Conservation (phyloP, 1,284 basidiomycete genomes). For the Marasmius sp. region DNA sequence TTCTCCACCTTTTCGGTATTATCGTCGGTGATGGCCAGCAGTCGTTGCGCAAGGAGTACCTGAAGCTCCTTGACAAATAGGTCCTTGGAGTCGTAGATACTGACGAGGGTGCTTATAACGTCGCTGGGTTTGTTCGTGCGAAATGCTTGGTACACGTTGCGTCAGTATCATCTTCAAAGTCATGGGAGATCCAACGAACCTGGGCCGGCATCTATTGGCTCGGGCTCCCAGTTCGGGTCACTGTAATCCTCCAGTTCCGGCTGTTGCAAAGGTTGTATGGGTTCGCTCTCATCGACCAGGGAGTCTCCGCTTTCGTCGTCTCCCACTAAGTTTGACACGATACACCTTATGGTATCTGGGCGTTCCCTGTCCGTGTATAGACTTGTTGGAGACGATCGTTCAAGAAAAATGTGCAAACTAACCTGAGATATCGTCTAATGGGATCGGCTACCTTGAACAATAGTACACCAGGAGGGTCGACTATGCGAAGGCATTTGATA, state of each 20-base stretch:
- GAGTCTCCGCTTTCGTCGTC: constrained; percentile 83
- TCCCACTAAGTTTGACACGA: constrained; percentile 89
- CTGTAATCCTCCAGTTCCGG: constrained; percentile 80
- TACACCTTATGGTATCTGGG: constrained; percentile 88
- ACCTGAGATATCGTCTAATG: constrained; percentile 85
- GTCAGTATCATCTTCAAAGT: neutral
- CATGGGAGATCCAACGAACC: constrained; percentile 43
- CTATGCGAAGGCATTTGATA: constrained; percentile 86
- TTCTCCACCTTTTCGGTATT: constrained; percentile 80
- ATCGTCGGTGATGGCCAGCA: constrained; percentile 79
- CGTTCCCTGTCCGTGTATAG: constrained; percentile 55
- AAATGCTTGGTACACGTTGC: constrained; percentile 61
- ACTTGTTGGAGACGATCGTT: neutral
- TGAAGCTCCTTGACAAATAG: constrained; percentile 94
- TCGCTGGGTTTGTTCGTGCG: constrained; percentile 86
- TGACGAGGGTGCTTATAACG: constrained; percentile 91
- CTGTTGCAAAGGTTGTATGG: constrained; percentile 71
- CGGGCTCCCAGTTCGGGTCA: constrained; percentile 91
- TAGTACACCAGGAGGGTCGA: constrained; percentile 93
- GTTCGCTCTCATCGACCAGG: constrained; percentile 77
- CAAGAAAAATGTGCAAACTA: constrained; percentile 7
- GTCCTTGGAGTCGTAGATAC: constrained; percentile 94
- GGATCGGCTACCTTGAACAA: constrained; percentile 91
- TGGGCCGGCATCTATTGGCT: constrained; percentile 91
- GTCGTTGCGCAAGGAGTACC: constrained; percentile 79